Conservation (phyloP, 345 rosid genomes). For the Brassica incana region DNA sequence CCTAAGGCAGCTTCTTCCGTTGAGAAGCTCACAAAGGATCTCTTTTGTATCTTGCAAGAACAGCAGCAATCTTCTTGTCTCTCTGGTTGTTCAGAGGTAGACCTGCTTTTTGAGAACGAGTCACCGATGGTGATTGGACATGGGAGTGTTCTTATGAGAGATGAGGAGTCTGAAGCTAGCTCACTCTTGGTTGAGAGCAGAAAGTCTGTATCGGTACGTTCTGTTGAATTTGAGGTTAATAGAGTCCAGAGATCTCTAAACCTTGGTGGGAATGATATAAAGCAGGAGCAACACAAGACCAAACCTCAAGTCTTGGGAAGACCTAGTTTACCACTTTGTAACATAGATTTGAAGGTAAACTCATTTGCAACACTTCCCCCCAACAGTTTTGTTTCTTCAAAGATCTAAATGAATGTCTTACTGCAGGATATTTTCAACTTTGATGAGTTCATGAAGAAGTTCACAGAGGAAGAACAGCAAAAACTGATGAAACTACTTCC, state of each 20-base stretch:
- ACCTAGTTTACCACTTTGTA: conserved; percentile 63
- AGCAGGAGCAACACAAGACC: conserved; percentile 59
- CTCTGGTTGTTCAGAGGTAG: conserved; percentile 84
- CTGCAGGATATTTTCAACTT: conserved; percentile 74
- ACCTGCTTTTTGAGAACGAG: conserved; percentile 84
- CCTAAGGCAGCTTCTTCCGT: conserved; percentile 85
- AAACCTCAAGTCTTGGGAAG: conserved; percentile 59
- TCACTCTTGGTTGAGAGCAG: conserved; percentile 84
- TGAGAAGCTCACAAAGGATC: conserved; percentile 91
- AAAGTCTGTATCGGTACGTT: conserved; percentile 33
- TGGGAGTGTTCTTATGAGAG: conserved; percentile 88
- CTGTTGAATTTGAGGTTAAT: conserved; percentile 2
- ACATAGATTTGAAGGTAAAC: conserved; percentile 78
- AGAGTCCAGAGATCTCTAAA: background rate
- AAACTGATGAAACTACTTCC: conserved; percentile 72
- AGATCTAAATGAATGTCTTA: background rate
- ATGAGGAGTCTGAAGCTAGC: conserved; percentile 98
- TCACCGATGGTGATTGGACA: conserved; percentile 94
- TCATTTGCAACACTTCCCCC: background rate
- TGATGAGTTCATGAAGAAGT: conserved; percentile 62
- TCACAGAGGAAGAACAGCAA: conserved; percentile 77
- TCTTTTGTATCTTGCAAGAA: conserved; percentile 83
- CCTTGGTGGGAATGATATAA: conserved; percentile 36
- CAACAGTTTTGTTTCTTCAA: conserved; percentile 8
- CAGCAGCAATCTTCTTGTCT: conserved; percentile 93